Evolutionary conservation across 225 moss, liverwort and hornwort species (phyloP).

Genomic region (Polytrichum formosum): DNA sequence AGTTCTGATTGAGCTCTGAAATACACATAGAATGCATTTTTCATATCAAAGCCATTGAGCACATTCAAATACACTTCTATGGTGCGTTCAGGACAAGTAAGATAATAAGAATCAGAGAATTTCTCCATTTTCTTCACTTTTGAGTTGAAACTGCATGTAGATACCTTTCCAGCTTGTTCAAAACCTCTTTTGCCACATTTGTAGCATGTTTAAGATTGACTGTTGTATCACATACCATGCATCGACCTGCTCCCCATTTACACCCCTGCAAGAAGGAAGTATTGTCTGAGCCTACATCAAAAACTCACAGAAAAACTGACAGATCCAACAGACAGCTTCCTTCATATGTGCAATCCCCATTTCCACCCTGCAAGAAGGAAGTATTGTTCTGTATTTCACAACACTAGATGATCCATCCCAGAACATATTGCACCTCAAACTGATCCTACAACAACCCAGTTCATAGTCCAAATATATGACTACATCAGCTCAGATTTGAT

Average conservation of each 20-base stretch:
- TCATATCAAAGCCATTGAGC: slow-evolving; percentile 1
- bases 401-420: neutral
- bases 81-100: neutral
- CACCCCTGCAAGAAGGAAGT: slow-evolving; percentile 24
- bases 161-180: slow-evolving; percentile 42
- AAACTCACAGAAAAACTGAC: neutral
- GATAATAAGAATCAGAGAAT: too few relatives aligned
- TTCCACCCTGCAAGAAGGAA: too few relatives aligned
- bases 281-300: slow-evolving; percentile 15
- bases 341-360: too few relatives aligned
- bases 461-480: too few relatives aligned
- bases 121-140: neutral
- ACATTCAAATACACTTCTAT: neutral
- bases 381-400: neutral
- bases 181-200: slow-evolving; percentile 17
- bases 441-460: neutral
- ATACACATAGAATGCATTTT: slow-evolving; percentile 11
- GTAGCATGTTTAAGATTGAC: slow-evolving; percentile 20
- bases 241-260: slow-evolving; percentile 18
- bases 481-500: too few relatives aligned
- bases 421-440: neutral
- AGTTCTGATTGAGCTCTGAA: slow-evolving; percentile 37
- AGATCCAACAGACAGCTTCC: too few relatives aligned
- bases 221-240: slow-evolving; percentile 30
- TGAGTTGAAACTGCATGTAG: neutral